Percentiles rank a stretch among this genome's conserved stretches.
These are phyloP conservation scores for Cercospora sojina DNA, from an alignment of 2,329 filamentous ascomycete species.

Conservation along the genomic window DNA sequence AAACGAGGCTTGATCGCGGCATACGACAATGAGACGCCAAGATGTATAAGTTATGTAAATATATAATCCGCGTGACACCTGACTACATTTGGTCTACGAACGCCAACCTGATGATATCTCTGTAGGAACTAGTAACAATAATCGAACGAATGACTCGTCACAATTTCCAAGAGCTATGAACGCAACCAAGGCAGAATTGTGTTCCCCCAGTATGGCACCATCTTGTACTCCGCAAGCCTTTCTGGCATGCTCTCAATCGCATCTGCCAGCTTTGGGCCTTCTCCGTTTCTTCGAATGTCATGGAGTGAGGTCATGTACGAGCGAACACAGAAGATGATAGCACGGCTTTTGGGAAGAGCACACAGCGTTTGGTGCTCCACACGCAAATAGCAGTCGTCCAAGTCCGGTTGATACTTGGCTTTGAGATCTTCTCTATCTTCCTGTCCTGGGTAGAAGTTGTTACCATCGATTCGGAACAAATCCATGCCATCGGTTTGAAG, in stretches of 20 bases:
- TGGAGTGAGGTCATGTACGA: not conserved
- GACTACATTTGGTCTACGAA: not conserved
- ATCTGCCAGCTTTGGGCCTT: not conserved
- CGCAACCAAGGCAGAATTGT: not conserved
- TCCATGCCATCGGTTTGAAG: not conserved
- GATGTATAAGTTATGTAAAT: too few relatives aligned
- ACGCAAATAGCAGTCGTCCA: not conserved
- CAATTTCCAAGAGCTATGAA: not conserved
- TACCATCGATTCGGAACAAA: not conserved
- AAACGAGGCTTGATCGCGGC: too few relatives aligned
- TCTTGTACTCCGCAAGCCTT: not conserved
- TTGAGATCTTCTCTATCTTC: not conserved
- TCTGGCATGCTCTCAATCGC: not conserved
- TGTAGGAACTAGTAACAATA: not conserved
- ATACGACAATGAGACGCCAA: too few relatives aligned
- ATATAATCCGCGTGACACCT: too few relatives aligned
- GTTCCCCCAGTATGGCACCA: not conserved
- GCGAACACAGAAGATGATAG: not conserved
- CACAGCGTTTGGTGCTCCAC: not conserved
- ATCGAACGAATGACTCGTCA: not conserved
- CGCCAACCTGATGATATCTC: not conserved
- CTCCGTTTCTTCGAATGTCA: not conserved
- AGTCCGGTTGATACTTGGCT: not conserved
- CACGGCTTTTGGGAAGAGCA: not conserved
- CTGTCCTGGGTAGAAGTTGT: not conserved